A percentile compares a stretch with the other conserved stretches of the same genome.
Conservation (phyloP, 179 eudicot species). For the Beta macrorhiza region DNA sequence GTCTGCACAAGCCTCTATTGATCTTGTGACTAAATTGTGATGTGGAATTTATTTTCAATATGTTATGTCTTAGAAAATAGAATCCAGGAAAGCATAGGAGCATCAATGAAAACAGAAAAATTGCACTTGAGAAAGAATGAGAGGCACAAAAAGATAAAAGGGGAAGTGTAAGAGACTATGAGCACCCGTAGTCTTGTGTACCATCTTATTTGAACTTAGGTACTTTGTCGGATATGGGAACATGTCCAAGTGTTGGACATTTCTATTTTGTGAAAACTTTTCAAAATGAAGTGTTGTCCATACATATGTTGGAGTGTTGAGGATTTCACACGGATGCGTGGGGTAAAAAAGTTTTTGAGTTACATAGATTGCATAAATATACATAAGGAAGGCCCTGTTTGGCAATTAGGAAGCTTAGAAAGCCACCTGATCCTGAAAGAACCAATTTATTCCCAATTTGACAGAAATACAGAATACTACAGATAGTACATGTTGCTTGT, state of each 20-base stretch:
- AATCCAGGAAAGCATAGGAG: neutral
- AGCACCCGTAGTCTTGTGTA: too few relatives aligned
- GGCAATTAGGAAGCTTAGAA: neutral
- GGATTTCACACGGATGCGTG: too few relatives aligned
- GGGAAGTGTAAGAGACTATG: neutral
- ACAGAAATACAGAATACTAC: neutral
- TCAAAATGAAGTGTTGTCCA: too few relatives aligned
- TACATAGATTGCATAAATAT: neutral
- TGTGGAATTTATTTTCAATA: neutral
- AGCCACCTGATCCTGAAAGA: neutral
- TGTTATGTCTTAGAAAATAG: neutral
- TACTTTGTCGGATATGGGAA: too few relatives aligned
- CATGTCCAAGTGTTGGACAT: too few relatives aligned
- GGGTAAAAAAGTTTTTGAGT: too few relatives aligned
- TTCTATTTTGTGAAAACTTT: too few relatives aligned
- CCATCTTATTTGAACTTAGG: too few relatives aligned
- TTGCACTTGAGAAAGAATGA: neutral
- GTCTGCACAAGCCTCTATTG: constrained; percentile 32
- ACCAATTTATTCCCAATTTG: neutral
- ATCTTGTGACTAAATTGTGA: constrained; percentile 5
- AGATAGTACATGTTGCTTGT: neutral
- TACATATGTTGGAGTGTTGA: too few relatives aligned
- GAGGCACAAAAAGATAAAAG: neutral
- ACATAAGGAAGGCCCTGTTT: too few relatives aligned
- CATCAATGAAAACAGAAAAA: neutral